Evolutionary conservation across 2,329 filamentous ascomycete species (phyloP), one percentile per base, ranked within the genome.

Genomic region (Cladobotryum mycophilum): DNA sequence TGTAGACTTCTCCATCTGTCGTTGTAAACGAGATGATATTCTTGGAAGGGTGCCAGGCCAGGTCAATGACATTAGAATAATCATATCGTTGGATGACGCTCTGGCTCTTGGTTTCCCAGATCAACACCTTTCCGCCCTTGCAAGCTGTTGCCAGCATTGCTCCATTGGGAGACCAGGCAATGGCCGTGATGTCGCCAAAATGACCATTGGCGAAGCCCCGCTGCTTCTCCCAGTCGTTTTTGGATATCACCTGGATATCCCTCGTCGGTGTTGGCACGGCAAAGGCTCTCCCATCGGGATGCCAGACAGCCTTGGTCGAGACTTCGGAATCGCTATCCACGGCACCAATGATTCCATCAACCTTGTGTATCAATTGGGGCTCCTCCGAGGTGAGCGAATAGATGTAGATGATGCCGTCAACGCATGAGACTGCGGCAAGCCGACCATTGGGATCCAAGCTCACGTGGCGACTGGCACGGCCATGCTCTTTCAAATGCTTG

Each of bases 111-210:
- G 88, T 86, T 62, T 96, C 89, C 93, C 95, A 99, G 3, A 99
- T 73, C 22, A 87, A 66, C 4, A 95, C 70, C 63, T 82, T 88
- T 59, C 80, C 78, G 61, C 87, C 84, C 58, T 81, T 82, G 55
- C 74, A 82, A 14, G 85, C 82, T 15, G 82, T 82, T 9, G 84
- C 89, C 18, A 99, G 75, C 61, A 99, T 76, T 1, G 91, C 88
- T 37, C 93, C 93, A 63, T 99, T 99, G 2, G 90, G 89, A 13
- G 92, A 96, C 93, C 93, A 99, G 35, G 88, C 84, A 35, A 95
- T 71, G 2, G 91, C 87, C 0, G 89, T 96, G 52, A 99, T 85
- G 58, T 95, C 88, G 15, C 85, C 85, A 40, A 83, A 82, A 63
- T 97, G 93, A 0, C 86, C 89, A 30, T 84, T 83, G 13, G 82